A percentile compares a stretch with the other conserved stretches of the same genome.
Conservation (phyloP, 2,329 filamentous ascomycete species). For the Hymenoscyphus repandus region DNA sequence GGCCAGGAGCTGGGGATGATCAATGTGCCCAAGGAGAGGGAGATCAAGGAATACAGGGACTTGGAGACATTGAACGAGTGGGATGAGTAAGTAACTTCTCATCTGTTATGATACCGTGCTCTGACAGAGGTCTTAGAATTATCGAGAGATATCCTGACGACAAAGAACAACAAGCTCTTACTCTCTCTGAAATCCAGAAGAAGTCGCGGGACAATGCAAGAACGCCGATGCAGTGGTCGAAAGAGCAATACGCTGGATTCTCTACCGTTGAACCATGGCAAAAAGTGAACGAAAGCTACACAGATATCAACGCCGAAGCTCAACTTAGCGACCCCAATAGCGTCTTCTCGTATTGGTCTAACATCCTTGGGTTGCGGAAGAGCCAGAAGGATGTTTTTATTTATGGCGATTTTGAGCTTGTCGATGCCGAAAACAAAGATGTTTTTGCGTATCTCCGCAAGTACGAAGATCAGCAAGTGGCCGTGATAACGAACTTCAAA, state of each 20-base stretch:
- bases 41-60: conserved; percentile 63
- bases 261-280: conserved; percentile 61
- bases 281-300: conserved; percentile 59
- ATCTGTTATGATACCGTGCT: conserved; percentile 6
- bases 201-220: conserved; percentile 65
- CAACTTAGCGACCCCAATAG: conserved; percentile 45
- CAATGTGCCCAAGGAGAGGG: conserved; percentile 52
- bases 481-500: conserved; percentile 22
- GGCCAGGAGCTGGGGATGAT: conserved; percentile 56
- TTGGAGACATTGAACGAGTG: conserved; percentile 53
- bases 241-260: conserved; percentile 58
- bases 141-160: conserved; percentile 32
- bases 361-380: conserved; percentile 55
- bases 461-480: conserved; percentile 13
- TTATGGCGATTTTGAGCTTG: conserved; percentile 58
- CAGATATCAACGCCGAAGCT: conserved; percentile 54
- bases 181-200: conserved; percentile 45
- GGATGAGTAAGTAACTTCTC: conserved; percentile 28
- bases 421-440: conserved; percentile 44
- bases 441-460: conserved; percentile 48
- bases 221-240: conserved; percentile 65
- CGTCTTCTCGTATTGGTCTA: conserved; percentile 57
- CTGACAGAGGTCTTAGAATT: conserved; percentile 24
- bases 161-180: conserved; percentile 35
- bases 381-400: conserved; percentile 57